Percentiles rank a stretch among this genome's conserved stretches.
phyloP scores from a whole-genome alignment of 768 basidiomycete species.

The Auriscalpium microsporum region DNA sequence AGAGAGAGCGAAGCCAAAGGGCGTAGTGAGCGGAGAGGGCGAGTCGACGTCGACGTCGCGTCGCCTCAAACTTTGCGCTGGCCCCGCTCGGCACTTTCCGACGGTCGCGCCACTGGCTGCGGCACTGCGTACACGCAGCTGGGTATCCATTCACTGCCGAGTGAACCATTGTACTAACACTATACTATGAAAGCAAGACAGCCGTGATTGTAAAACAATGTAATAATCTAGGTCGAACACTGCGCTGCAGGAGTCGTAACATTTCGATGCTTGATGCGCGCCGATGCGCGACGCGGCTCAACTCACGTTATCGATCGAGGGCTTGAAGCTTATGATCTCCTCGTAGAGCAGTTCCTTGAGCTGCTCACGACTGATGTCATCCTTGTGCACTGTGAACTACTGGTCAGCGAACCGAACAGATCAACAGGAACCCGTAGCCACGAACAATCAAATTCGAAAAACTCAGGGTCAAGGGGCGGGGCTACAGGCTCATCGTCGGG shows the following conservation, averaged over 20 bases:
- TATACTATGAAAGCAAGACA: too few species aligned
- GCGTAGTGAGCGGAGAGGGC: background rate
- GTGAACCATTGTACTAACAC: too few species aligned
- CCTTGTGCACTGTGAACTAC: conserved; percentile 68
- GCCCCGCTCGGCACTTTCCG: conserved; percentile 11
- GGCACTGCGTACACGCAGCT: too few species aligned
- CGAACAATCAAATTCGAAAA: conserved; percentile 95
- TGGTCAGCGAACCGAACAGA: background rate
- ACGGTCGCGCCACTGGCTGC: background rate
- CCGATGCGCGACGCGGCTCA: too few species aligned
- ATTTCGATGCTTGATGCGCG: too few species aligned
- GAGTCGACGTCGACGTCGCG: conserved; percentile 7
- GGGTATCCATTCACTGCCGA: too few species aligned
- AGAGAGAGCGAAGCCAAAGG: background rate
- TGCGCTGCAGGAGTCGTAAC: too few species aligned
- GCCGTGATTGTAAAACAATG: too few species aligned
- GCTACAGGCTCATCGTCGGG: conserved; percentile 96
- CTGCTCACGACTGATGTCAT: conserved; percentile 91
- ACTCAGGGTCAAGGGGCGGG: conserved; percentile 89
- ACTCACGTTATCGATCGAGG: conserved; percentile 40
- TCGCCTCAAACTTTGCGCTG: conserved; percentile 7
- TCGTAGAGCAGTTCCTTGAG: conserved; percentile 91
- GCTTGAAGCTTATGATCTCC: conserved; percentile 88
- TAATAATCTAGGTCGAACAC: too few species aligned
- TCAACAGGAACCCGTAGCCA: conserved; percentile 12